Evolutionary conservation across 371 early-diverging fungal genomes (phyloP), one percentile per base, ranked within the genome.

Genomic region (Lichtheimia hyalospora): DNA sequence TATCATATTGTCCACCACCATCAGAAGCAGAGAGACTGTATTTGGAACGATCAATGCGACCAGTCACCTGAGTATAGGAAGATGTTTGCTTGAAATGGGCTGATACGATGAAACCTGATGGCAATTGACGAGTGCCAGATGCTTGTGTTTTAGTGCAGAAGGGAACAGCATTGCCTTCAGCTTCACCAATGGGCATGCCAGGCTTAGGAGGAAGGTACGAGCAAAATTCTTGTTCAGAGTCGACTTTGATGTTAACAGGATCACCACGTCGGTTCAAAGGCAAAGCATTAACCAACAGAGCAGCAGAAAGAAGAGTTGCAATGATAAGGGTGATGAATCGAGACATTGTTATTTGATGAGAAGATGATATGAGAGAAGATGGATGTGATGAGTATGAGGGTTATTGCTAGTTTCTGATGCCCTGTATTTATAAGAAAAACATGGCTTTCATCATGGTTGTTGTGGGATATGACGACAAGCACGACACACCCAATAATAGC

Each of bases 1-100:
- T 40, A 25, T 68, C 84, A 28, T 80, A 78, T 60, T 83, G 84
- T 16, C 83, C 83, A 40, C 84, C 84, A 34, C 74, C 77, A 59
- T 81, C 84, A 14, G 63, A 58, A 52, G 67, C 53, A 27, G 49
- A 59, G n/a, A 81, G 61, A 5, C 63, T 50, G 34, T 78, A 83
- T 41, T 60, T 69, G 3, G 66, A 49, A 10, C 74, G 69, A 52
- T 83, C 67, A 42, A 83, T 77, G 8, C 71, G 69, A 18, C 81
- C 84, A 24, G 81, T 81, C 16, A 83, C 58, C 67, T 83, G 84
- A n/a, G 65, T 60, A 52, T 74, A 83, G 1, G 51, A 55, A 8
- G 52, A 59, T n/a, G 75, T 75, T 10, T 52, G 52, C 39, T 60
- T 12, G 44, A 62, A 74, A 54, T 79, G 74, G 40, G 80, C 77